A percentile compares a stretch with the other conserved stretches of the same genome.
Evolutionary conservation across 225 moss, liverwort and hornwort species (phyloP).

Genomic region (Asterella californica): DNA sequence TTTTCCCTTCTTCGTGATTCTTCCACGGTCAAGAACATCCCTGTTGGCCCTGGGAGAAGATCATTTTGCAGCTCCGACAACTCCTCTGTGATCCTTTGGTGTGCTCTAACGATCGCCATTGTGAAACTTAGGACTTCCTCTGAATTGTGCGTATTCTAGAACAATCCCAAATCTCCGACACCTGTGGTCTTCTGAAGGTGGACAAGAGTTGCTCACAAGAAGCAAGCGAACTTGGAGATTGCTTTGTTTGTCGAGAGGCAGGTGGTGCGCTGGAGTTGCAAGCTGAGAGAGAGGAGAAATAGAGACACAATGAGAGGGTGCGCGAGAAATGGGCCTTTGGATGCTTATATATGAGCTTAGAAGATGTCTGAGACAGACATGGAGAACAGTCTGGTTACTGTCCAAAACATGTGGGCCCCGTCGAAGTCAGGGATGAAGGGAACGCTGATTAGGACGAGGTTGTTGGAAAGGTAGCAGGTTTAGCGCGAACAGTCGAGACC

Average conservation of each 20-base stretch:
- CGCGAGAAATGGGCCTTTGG: neutral
- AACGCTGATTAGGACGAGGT: neutral
- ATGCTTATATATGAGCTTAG: neutral
- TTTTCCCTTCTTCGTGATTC: neutral
- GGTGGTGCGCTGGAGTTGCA: no score
- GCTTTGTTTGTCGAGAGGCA: no score
- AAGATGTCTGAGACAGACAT: neutral
- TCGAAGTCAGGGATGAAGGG: neutral
- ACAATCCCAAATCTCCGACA: no score
- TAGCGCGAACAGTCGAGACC: no score
- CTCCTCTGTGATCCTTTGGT: neutral
- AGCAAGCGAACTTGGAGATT: no score
- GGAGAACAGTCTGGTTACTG: neutral
- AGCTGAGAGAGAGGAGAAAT: no score
- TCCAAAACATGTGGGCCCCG: slow-evolving; percentile 1
- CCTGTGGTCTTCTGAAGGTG: no score
- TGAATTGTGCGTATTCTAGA: neutral
- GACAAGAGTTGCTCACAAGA: no score
- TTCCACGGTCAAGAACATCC: neutral
- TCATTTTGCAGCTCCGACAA: neutral
- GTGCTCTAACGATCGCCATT: neutral
- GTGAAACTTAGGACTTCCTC: neutral
- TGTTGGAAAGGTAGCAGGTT: no score
- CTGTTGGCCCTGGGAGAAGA: neutral
- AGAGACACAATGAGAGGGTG: no score